Conservation (phyloP, 2,329 filamentous ascomycete genomes). For the Cercospora sojina region DNA sequence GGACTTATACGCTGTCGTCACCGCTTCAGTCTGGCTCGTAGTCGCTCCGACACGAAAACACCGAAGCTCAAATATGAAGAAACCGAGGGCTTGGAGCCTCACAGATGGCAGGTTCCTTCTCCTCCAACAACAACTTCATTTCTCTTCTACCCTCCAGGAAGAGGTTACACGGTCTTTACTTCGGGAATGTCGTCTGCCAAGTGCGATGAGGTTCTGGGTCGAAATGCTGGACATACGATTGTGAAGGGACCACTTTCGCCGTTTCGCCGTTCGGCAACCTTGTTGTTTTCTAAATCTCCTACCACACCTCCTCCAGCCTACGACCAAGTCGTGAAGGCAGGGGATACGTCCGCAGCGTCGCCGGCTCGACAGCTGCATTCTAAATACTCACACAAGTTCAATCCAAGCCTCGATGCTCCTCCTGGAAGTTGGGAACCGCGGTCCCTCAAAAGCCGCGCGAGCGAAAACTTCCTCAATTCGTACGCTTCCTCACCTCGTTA, state of each 20-base stretch:
- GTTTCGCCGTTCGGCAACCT: neutral
- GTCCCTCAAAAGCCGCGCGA: neutral
- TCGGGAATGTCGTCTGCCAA: neutral
- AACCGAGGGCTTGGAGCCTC: neutral
- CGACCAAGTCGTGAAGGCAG: neutral
- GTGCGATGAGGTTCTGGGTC: neutral
- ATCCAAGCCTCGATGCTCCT: neutral
- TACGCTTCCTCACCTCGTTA: neutral
- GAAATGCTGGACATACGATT: neutral
- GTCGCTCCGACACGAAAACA: conserved; percentile 1
- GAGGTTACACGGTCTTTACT: neutral
- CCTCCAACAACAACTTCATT: neutral
- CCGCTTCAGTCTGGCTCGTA: neutral
- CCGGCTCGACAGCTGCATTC: neutral
- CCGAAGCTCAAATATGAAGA: neutral
- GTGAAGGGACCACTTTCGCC: neutral
- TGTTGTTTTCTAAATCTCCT: neutral
- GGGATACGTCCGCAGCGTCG: neutral
- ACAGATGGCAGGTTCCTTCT: neutral
- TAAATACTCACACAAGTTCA: neutral
- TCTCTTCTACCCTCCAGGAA: neutral
- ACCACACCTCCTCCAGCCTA: neutral
- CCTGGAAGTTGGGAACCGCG: neutral
- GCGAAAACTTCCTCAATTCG: neutral
- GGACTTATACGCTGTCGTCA: neutral